phyloP scores from a whole-genome alignment of 208 protist genomes.

The Leishmania lainsoni region DNA sequence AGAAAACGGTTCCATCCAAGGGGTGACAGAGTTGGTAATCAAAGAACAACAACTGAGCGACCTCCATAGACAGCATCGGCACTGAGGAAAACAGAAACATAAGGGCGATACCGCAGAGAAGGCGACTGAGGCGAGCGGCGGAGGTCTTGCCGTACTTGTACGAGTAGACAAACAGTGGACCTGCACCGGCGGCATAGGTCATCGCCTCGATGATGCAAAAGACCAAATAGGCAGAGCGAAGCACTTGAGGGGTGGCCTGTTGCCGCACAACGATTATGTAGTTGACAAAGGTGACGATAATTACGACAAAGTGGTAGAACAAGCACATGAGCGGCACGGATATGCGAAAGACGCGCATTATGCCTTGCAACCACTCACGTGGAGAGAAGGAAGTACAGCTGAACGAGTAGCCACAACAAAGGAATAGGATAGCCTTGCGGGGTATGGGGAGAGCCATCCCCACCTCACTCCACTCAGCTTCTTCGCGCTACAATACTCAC shows the following conservation, averaged over 20 bases:
- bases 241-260: neutral
- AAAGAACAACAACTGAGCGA: slow-evolving; percentile 36
- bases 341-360: slow-evolving; percentile 59
- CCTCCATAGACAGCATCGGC: slow-evolving; percentile 62
- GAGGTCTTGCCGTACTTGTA: slow-evolving; percentile 81
- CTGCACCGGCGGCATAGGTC: slow-evolving; percentile 39
- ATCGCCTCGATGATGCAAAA: slow-evolving; percentile 68
- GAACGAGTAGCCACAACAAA: neutral
- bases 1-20: slow-evolving; percentile 59
- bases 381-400: neutral
- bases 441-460: neutral
- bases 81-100: slow-evolving; percentile 73
- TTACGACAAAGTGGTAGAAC: slow-evolving; percentile 63
- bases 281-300: slow-evolving; percentile 53
- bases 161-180: slow-evolving; percentile 76
- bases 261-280: slow-evolving; percentile 49
- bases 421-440: neutral
- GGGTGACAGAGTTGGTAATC: slow-evolving; percentile 25
- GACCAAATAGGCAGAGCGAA: slow-evolving; percentile 46
- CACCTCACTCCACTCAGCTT: neutral
- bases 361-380: neutral
- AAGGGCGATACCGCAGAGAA: slow-evolving; percentile 51
- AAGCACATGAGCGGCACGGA: slow-evolving; percentile 69
- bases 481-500: neutral
- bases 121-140: slow-evolving; percentile 24